Percentiles rank a stretch among this genome's conserved stretches.
These are phyloP conservation scores for Podospora conica DNA, from an alignment of 495 filamentous ascomycete genomes.

Conservation along the genomic window DNA sequence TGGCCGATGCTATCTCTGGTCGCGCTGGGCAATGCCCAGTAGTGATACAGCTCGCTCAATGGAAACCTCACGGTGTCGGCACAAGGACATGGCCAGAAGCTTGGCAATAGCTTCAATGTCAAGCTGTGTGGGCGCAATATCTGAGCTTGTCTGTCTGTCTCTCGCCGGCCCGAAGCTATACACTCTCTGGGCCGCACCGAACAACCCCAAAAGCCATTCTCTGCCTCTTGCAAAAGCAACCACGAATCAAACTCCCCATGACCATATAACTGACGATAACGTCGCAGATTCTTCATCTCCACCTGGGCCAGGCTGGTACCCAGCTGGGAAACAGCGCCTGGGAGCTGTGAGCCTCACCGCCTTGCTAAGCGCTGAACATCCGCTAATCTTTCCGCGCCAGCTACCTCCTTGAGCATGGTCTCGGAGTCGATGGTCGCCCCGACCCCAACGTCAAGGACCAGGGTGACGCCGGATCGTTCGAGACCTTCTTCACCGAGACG, in stretches of 20 bases:
- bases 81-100: neutral
- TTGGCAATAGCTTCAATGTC: neutral
- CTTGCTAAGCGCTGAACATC: neutral
- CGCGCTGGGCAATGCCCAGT: neutral
- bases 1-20: neutral
- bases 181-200: neutral
- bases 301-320: conserved; percentile 87
- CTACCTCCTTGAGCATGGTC: conserved; percentile 87
- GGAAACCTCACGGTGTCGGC: neutral
- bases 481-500: conserved; percentile 91
- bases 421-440: conserved; percentile 66
- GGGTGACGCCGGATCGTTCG: conserved; percentile 64
- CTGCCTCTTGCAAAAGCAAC: neutral
- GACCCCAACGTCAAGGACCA: conserved; percentile 58
- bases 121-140: neutral
- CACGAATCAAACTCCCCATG: neutral
- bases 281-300: conserved; percentile 73
- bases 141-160: neutral
- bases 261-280: conserved; percentile 10
- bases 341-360: conserved; percentile 75
- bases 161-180: neutral
- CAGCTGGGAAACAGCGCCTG: conserved; percentile 93
- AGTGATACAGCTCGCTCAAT: neutral
- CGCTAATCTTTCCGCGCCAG: conserved; percentile 37
- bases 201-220: neutral